Base-by-base conservation (phyloP, 2,329 filamentous ascomycete species). In the Microdochium nivale region DNA sequence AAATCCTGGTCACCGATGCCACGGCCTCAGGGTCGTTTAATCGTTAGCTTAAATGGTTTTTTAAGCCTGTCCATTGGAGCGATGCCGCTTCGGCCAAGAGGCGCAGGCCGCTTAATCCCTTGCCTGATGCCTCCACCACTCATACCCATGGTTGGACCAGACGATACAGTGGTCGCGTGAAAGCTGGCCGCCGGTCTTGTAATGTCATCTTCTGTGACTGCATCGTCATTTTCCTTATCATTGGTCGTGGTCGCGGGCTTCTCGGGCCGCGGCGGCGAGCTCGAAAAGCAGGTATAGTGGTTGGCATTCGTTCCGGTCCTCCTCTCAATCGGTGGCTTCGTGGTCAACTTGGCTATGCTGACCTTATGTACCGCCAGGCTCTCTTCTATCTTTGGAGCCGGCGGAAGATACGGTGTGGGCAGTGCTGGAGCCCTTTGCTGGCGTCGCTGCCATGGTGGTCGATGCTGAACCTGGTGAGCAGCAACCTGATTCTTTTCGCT, bases 251-350 rank as follows among this genome's bases (percentile, higher is more conserved):
- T 62, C 54, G 25, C 51, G 49, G 47, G 50, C 2, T 48, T 56
- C 43, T 47, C 51, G 11, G 55, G 54, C 11, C 62, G 52, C 3
- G 55, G 57, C 9, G 80, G 79, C 19, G 80, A 80, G 65, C 80
- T 83, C 0, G 79, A 83, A 59, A 83, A 81, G 55, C 74, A 77
- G 1, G 72, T 63, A 57, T 88, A 86, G 8, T 67, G 66, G 49
- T 74, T 76, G 43, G 54, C 48, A 5, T 30, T 25, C 10, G 3
- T 49, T 16, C 51, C 50, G 25, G 52, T 46, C 46, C 44, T 44
- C 51, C 64, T 66, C 2, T 66, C 63, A 9, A 59, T 33, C 52
- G 58, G 64, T n/a, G 70, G 71, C 25, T 66, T 69, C 21, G 59
- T 59, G 11, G 68, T 56, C 13, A 69, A 53, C 48, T 63, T 70